These are phyloP conservation scores for Dorcoceras hygrometricum DNA, from an alignment of 257 asterid species.

Conservation along the genomic window DNA sequence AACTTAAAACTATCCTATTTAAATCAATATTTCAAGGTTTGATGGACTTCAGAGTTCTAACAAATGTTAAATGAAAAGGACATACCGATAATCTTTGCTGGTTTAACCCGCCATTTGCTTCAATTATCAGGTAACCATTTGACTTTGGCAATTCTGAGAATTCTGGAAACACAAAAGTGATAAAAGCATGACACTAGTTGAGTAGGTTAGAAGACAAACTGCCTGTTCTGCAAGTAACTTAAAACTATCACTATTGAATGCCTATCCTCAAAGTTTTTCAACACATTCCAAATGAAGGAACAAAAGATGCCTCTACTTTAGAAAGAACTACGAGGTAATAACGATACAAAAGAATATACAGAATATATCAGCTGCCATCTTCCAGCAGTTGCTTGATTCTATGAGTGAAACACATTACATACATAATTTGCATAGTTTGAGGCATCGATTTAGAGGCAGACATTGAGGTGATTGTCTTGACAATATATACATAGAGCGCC, in stretches of 20 bases:
- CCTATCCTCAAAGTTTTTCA: conserved; percentile 1
- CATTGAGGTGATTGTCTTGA: too few relatives aligned
- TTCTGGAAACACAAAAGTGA: conserved; percentile 38
- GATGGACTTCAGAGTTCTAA: neutral
- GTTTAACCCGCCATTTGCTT: conserved; percentile 99
- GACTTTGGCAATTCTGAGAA: conserved; percentile 63
- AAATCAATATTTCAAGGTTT: conserved; percentile 13
- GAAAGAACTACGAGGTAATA: neutral
- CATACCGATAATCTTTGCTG: conserved; percentile 97
- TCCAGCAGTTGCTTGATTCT: neutral
- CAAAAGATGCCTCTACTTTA: neutral
- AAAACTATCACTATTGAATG: neutral
- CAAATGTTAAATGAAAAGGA: conserved; percentile 25
- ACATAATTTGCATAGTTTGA: too few relatives aligned
- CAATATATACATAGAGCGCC: too few relatives aligned
- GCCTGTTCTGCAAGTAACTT: conserved; percentile 14
- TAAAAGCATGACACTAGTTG: conserved; percentile 23
- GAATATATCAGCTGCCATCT: neutral
- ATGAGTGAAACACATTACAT: neutral
- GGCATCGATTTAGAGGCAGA: too few relatives aligned
- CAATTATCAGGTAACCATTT: conserved; percentile 86
- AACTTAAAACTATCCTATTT: too few relatives aligned
- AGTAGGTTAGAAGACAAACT: conserved; percentile 8
- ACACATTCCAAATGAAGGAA: neutral
- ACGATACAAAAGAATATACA: neutral